Evolutionary conservation across 345 rosid genomes (phyloP).

Genomic region (Melaleuca alternifolia): DNA sequence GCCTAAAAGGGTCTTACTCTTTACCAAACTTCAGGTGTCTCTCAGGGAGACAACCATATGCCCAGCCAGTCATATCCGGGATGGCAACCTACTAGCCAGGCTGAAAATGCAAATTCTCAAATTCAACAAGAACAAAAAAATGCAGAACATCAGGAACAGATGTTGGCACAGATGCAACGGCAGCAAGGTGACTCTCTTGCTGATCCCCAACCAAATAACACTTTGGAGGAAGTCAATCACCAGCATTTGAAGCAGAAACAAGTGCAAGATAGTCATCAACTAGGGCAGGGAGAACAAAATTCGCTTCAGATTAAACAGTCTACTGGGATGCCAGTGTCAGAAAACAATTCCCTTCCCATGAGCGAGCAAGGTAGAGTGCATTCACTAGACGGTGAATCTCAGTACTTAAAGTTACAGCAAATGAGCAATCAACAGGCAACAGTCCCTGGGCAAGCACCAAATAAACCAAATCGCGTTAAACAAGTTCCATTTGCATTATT

Average conservation of each 20-base stretch:
- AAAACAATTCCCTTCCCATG: constrained; percentile 21
- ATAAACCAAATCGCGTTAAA: constrained; percentile 37
- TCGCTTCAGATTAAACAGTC: constrained; percentile 43
- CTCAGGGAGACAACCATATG: constrained; percentile 27
- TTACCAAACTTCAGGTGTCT: constrained; percentile 13
- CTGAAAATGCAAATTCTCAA: constrained; percentile 31
- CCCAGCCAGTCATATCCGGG: constrained; percentile 33
- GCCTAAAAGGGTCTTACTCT: background rate
- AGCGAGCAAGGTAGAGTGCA: constrained; percentile 31
- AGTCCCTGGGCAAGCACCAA: constrained; percentile 40
- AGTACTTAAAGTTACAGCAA: constrained; percentile 48
- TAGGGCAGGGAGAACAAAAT: constrained; percentile 30
- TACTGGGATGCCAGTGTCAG: constrained; percentile 37
- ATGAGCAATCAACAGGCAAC: constrained; percentile 57
- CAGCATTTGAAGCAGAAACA: constrained; percentile 25
- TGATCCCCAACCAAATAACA: constrained; percentile 31
- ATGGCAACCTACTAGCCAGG: constrained; percentile 41
- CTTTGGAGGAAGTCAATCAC: constrained; percentile 21
- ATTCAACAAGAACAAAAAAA: constrained; percentile 27
- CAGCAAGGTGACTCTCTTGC: constrained; percentile 28
- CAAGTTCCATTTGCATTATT: constrained; percentile 76
- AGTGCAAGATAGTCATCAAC: background rate
- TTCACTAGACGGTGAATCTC: constrained; percentile 46
- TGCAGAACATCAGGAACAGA: constrained; percentile 42
- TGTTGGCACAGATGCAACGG: constrained; percentile 19